Evolutionary conservation across 257 asterid genomes (phyloP).

Genomic region (Primulina huaijiensis): DNA sequence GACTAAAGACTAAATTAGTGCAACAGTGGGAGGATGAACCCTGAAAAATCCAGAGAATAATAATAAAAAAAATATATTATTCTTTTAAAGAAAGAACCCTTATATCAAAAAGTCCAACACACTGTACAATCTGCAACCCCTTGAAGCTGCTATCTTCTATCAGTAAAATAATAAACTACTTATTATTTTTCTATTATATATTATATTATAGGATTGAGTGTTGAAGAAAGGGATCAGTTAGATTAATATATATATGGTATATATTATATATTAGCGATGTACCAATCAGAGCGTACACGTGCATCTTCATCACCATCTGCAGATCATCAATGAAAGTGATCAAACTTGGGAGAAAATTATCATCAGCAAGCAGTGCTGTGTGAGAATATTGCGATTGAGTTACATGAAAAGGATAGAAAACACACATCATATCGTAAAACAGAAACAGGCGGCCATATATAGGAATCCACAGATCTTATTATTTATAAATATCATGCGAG

Average conservation of each 20-base stretch:
- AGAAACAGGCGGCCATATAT: background rate
- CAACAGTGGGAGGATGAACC: background rate
- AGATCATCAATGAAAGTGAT: background rate
- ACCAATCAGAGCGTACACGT: constrained; percentile 27
- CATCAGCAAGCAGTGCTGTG: background rate
- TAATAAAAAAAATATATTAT: background rate
- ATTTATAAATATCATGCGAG: no score
- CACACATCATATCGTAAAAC: background rate
- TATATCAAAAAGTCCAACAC: background rate
- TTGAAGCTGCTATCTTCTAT: background rate
- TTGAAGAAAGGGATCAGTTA: background rate
- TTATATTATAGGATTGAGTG: background rate
- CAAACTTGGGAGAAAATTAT: background rate
- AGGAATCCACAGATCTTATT: background rate
- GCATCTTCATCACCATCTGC: constrained; percentile 35
- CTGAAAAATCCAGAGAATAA: background rate
- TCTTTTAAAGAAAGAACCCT: background rate
- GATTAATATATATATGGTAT: background rate
- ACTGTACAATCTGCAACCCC: background rate
- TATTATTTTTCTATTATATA: no score
- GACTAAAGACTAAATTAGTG: background rate
- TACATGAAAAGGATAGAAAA: background rate
- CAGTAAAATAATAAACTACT: background rate
- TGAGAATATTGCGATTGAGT: background rate
- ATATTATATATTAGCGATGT: background rate